Percentiles rank a stretch among this genome's conserved stretches.
Conservation (phyloP, 306 rosid species). For the Fagus crenata region DNA sequence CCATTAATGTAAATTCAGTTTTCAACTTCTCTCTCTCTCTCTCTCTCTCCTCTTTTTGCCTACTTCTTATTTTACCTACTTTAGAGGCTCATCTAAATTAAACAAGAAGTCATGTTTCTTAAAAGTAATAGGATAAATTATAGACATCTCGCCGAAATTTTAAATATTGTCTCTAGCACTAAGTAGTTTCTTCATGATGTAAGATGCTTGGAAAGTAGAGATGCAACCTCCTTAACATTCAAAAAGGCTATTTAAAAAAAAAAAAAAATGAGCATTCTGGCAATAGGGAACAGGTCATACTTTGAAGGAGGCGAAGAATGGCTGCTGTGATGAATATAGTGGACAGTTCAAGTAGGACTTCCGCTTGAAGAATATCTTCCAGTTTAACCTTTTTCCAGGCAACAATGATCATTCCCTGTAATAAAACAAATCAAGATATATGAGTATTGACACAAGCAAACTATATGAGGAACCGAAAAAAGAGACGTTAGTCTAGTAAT, state of each 20-base stretch:
- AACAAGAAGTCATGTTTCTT: slow-evolving; percentile 13
- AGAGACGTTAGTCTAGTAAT: slow-evolving; percentile 8
- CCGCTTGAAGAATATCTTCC: slow-evolving; percentile 54
- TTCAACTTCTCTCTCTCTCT: not conserved
- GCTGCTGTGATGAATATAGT: slow-evolving; percentile 98
- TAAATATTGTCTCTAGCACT: not conserved
- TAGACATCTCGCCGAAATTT: not conserved
- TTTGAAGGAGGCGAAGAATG: slow-evolving; percentile 80
- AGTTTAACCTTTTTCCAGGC: slow-evolving; percentile 66
- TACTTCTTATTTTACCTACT: slow-evolving; percentile 14
- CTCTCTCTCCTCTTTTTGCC: slow-evolving; percentile 2
- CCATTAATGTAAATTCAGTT: not conserved
- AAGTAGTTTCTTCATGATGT: not conserved
- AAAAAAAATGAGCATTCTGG: not conserved
- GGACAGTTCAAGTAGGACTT: slow-evolving; percentile 63
- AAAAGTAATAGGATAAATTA: slow-evolving; percentile 10
- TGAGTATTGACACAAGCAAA: slow-evolving; percentile 26
- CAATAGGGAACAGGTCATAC: slow-evolving; percentile 48
- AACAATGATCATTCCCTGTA: slow-evolving; percentile 69
- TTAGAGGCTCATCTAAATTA: slow-evolving; percentile 15
- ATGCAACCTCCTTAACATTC: slow-evolving; percentile 17
- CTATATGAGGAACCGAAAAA: slow-evolving; percentile 5
- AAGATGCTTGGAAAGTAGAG: not conserved
- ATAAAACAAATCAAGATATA: slow-evolving; percentile 23
- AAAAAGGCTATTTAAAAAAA: not conserved